Conservation (phyloP, 176 grass and related monocot species). For the Eragrostis curvula region DNA sequence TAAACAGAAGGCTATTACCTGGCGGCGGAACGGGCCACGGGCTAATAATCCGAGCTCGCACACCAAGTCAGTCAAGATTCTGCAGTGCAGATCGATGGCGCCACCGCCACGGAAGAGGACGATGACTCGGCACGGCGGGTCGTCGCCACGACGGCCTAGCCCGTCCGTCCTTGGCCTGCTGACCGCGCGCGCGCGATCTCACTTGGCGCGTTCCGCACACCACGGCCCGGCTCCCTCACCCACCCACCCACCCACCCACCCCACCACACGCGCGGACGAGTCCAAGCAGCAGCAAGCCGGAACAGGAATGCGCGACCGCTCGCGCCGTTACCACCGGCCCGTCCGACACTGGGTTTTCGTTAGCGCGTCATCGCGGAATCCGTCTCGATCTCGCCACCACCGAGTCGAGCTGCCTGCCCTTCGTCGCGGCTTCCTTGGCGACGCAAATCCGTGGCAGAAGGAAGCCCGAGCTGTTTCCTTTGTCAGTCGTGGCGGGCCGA, state of each 20-base stretch:
- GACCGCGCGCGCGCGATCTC: neutral
- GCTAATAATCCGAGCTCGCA: neutral
- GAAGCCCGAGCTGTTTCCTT: neutral
- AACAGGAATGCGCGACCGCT: too few relatives aligned
- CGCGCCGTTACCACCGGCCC: neutral
- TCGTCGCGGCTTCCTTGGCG: slow-evolving; percentile 44
- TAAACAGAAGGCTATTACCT: neutral
- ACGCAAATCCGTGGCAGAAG: neutral
- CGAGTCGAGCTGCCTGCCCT: neutral
- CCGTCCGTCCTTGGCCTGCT: neutral
- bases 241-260: neutral
- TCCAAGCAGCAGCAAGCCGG: slow-evolving; percentile 25
- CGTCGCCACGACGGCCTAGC: too few relatives aligned
- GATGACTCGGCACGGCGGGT: neutral
- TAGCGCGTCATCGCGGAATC: neutral
- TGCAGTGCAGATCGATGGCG: neutral
- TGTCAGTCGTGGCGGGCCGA: neutral
- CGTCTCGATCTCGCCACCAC: neutral
- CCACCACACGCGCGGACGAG: neutral
- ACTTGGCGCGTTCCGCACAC: neutral
- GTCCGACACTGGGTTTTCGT: neutral
- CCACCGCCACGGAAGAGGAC: neutral
- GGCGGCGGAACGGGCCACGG: neutral
- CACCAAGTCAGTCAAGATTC: slow-evolving; percentile 10
- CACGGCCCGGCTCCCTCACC: neutral